Conservation (phyloP, 2,329 filamentous ascomycete genomes). For the Pyrenophora seminiperda region DNA sequence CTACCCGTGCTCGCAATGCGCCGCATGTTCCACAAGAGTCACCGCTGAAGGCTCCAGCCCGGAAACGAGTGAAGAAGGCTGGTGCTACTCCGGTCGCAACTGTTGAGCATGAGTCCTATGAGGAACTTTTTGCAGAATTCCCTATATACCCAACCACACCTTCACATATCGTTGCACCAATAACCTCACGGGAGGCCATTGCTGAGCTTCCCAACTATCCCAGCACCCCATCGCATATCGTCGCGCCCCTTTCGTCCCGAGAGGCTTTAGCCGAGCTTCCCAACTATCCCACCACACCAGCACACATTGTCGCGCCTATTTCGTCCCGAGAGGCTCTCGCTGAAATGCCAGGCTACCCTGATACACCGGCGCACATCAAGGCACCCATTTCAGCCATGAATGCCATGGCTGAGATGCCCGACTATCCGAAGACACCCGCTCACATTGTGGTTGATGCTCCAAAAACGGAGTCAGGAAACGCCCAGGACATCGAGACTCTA, state of each 20-base stretch:
- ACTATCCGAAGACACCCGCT: conserved; percentile 8
- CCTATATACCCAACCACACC: conserved; percentile 34
- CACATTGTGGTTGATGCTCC: conserved; percentile 1
- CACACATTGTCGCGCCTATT: conserved; percentile 12
- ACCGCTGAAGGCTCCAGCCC: conserved; percentile 36
- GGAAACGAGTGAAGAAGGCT: conserved; percentile 31
- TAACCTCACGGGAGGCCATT: conserved; percentile 22
- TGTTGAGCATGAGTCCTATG: conserved; percentile 13
- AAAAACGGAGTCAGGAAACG: neutral
- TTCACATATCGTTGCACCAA: conserved; percentile 27
- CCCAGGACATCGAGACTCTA: neutral
- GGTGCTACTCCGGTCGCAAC: conserved; percentile 19
- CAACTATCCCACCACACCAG: conserved; percentile 11
- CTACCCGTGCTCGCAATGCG: conserved; percentile 30
- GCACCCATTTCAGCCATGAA: neutral
- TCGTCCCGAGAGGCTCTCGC: neutral
- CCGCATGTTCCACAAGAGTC: conserved; percentile 25
- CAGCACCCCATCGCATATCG: conserved; percentile 27
- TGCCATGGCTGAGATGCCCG: conserved; percentile 3
- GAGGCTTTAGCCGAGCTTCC: conserved; percentile 17
- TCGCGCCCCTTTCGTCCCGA: conserved; percentile 8
- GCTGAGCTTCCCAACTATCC: conserved; percentile 31
- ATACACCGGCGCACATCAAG: conserved; percentile 18
- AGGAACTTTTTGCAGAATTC: conserved; percentile 20
- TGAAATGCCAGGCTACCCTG: conserved; percentile 16